Percentiles rank a stretch among this genome's conserved stretches.
These are phyloP conservation scores for Pyricularia grisea DNA, from an alignment of 2,329 filamentous ascomycete genomes.

Conservation along the genomic window DNA sequence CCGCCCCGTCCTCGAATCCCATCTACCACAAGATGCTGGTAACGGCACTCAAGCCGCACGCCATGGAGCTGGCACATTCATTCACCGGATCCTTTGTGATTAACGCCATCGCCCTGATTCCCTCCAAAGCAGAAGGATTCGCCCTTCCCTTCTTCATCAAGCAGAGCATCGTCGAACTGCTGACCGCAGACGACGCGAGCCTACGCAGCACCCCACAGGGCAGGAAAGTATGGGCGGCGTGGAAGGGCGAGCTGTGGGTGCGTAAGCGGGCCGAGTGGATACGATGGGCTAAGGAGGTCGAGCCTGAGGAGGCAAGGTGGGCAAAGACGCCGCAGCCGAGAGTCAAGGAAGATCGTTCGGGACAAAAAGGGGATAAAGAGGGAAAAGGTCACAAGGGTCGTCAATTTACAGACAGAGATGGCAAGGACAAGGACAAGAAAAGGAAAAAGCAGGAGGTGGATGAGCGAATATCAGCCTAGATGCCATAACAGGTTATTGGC, in stretches of 20 bases:
- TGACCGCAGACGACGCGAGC: constrained; percentile 36
- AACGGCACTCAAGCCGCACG: constrained; percentile 27
- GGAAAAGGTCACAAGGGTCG: not conserved
- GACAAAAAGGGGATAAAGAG: not conserved
- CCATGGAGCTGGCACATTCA: constrained; percentile 35
- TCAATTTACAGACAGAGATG: not conserved
- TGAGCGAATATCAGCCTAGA: not conserved
- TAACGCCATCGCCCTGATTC: constrained; percentile 36
- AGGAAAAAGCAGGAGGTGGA: not conserved
- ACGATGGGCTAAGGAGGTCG: constrained; percentile 43
- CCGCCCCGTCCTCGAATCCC: constrained; percentile 36
- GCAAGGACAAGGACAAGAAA: not conserved
- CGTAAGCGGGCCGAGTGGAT: constrained; percentile 45
- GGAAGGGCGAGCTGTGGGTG: constrained; percentile 50
- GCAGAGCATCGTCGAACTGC: constrained; percentile 40
- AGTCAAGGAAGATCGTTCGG: not conserved
- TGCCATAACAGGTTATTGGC: not conserved
- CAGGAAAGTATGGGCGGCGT: constrained; percentile 45
- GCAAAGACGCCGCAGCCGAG: constrained; percentile 24
- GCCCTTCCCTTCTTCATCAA: constrained; percentile 49
- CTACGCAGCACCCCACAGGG: constrained; percentile 46
- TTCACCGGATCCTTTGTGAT: constrained; percentile 42
- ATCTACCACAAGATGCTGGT: constrained; percentile 48
- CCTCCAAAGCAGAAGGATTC: constrained; percentile 36
- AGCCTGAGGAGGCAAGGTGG: constrained; percentile 21